Base-by-base conservation (phyloP, 192 early-diverging fungal species). In the Kappamyces sp. region DNA sequence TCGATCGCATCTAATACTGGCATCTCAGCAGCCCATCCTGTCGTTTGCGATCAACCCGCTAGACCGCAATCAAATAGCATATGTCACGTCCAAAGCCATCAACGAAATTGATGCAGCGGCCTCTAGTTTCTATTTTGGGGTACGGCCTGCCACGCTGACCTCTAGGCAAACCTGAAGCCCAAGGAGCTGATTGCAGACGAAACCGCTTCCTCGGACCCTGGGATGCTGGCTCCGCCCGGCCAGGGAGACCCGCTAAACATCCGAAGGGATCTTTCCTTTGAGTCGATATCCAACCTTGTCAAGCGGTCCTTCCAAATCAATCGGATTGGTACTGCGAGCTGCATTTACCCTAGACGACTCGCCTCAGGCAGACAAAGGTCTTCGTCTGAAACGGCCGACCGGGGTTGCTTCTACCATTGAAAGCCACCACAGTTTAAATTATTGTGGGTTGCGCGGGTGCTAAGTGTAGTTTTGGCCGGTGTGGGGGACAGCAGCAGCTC, bases 71-170 rank as follows among this genome's bases (percentile, higher is more conserved):
- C 62, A 75, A 2, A 70, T 89, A 23, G 89, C 83, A 6, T 70
- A 89, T 3, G 86, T 77, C 40, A 81, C 83, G 1, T 75, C 82
- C 53, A 73, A 74, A 1, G 79, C 77, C 36, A 80, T 91, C 47
- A 72, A 73, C 31, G 89, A 91, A 69, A 69, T 91, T 58, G 87
- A 91, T 55, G 49, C 87, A 5, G 74, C 68, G 7, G 68, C 70
- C 46, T 75, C 77, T 2, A 51, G 67, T 36, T 55, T 66, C 10
- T 57, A 57, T 35, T 57, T 57, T 57, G 47, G 36, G 8, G 55
- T 49, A 50, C 41, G 2, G 6, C 33, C 8, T 58, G 5, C 49
- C 47, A 43, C 36, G 1, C 10, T 60, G 8, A 7, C 36, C 13
- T 51, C 8, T 10, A 12, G 13, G 50, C 23, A 43, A 15, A 47